phyloP scores from a whole-genome alignment of 768 basidiomycete species.

The Dioszegia crocea region DNA sequence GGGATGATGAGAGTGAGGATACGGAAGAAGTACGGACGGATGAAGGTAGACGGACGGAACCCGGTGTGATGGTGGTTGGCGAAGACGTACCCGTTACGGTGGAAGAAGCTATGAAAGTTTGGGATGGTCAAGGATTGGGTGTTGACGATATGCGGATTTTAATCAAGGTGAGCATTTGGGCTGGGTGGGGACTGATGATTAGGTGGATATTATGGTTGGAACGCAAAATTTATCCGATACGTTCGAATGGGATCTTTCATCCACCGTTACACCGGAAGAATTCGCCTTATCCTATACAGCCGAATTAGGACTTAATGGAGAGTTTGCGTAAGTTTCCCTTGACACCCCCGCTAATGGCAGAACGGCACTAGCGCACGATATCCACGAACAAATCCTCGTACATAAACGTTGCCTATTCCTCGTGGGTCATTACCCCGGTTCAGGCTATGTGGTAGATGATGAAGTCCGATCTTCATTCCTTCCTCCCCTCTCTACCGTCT shows the following conservation, averaged over 20 bases:
- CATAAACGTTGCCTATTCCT: conserved; percentile 89
- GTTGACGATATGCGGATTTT: conserved; percentile 84
- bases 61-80: conserved; percentile 12
- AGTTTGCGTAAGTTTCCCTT: conserved; percentile 73
- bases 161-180: conserved; percentile 67
- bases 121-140: conserved; percentile 45
- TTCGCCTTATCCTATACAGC: conserved; percentile 82
- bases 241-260: conserved; percentile 96
- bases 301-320: conserved; percentile 83
- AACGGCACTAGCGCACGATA: conserved; percentile 90
- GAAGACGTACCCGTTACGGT: conserved; percentile 49
- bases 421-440: conserved; percentile 79
- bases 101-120: conserved; percentile 61
- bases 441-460: conserved; percentile 73
- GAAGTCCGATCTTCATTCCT: conserved; percentile 86
- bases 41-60: not conserved
- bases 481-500: conserved; percentile 61
- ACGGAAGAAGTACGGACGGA: conserved; percentile 14
- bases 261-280: conserved; percentile 74
- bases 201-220: conserved; percentile 95
- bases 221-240: conserved; percentile 90
- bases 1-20: conserved; percentile 12
- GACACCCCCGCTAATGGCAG: conserved; percentile 50
- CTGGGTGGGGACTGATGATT: not conserved
- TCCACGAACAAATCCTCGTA: conserved; percentile 87